Base-by-base conservation (phyloP, 768 basidiomycete species). In the Guyanaporus albipodus region DNA sequence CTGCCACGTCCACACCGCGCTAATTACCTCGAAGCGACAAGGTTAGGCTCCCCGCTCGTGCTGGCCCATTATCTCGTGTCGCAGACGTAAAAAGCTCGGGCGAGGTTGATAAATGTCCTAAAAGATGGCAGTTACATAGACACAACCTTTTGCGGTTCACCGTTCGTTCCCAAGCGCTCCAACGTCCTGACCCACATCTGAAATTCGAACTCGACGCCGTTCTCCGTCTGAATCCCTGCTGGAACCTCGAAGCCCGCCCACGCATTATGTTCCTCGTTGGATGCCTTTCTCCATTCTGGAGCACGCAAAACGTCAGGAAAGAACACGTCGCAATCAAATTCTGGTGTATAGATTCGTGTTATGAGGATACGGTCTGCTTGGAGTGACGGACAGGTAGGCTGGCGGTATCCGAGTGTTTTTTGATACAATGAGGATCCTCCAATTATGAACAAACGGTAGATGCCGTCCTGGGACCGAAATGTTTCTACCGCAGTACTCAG, bases 361-460 rank as follows among this genome's bases (percentile, higher is more conserved):
- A 99, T 75, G 51, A 99, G 79, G 56, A 98, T 74, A 31, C 91
- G 84, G 62, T 93, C 81, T 31, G 88, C 87, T 28, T 46, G 59
- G 48, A 76, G 68, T 18, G 71, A 72, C 3, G 66, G 54, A 14
- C 59, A 48, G 4, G 60, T 37, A 10, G 64, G 59, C 34, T 62
- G 59, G 8, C 48, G 42, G 42, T 45, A 21, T 14, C 67, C 64
- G 28, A 96, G 75, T 11, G 83, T 73, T 49, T 85, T 81, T 28
- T 72, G 68, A 73, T 96, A 96, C 22, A 98, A 67, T 26, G 84
- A 79, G 7, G 90, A 82, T n/a, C 96, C 96, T 26, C 96, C 96
- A 26, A 96, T 96, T 55, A 97, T 70, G 71, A 97, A 98, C 23
- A 70, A 67, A 45, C 82, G 78, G 58, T 88, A 68, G 34, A 80